Conservation (phyloP, 2,329 filamentous ascomycete genomes). For the Trichoderma simmonsii region DNA sequence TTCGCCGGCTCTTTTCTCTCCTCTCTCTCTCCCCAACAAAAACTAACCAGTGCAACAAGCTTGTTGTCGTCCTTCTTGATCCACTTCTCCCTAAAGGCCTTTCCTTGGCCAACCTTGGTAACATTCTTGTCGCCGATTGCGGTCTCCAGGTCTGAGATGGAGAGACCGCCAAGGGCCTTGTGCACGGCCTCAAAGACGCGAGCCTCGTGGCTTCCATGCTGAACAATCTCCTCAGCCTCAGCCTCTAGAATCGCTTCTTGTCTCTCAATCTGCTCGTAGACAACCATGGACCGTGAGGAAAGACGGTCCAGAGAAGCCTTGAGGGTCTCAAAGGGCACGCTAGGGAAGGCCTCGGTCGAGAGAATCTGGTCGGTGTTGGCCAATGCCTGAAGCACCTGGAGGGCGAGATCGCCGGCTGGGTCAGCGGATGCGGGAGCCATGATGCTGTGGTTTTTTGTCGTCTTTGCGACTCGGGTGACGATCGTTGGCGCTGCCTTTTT, state of each 20-base stretch:
- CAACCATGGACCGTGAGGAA: conserved; percentile 78
- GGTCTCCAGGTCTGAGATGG: conserved; percentile 69
- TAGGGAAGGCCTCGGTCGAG: conserved; percentile 67
- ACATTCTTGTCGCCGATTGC: conserved; percentile 70
- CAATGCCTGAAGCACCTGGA: conserved; percentile 64
- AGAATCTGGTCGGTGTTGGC: conserved; percentile 61
- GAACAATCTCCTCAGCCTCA: conserved; percentile 69
- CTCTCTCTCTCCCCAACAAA: not conserved
- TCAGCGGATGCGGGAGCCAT: conserved; percentile 17
- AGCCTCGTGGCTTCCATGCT: conserved; percentile 76
- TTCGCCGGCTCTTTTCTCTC: not conserved
- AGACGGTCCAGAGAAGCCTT: conserved; percentile 89
- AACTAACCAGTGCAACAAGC: conserved; percentile 50
- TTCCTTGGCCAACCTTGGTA: conserved; percentile 84
- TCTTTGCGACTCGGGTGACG: not conserved
- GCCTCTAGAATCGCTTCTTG: conserved; percentile 74
- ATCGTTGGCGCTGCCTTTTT: not conserved
- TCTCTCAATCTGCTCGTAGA: conserved; percentile 77
- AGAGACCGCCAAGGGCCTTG: conserved; percentile 72
- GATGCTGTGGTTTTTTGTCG: not conserved
- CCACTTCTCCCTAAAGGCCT: conserved; percentile 83
- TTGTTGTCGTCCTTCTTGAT: conserved; percentile 61
- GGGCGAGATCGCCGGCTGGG: conserved; percentile 54
- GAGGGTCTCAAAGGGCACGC: conserved; percentile 62
- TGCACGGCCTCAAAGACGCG: conserved; percentile 75